A percentile compares a stretch with the other conserved stretches of the same genome.
Evolutionary conservation across 345 rosid species (phyloP).

Genomic region (Populus deltoides): DNA sequence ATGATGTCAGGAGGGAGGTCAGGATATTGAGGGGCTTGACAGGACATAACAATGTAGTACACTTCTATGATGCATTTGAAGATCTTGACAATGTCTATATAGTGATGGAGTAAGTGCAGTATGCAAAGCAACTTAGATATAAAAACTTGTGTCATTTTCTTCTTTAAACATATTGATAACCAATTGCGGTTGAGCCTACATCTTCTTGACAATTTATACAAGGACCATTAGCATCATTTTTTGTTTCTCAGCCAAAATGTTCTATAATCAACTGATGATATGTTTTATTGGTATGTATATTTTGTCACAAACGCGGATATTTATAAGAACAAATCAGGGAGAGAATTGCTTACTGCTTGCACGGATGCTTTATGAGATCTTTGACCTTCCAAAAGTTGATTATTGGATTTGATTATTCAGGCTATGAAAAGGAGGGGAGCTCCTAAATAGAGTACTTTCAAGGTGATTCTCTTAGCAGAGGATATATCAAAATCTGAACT

Average conservation of each 20-base stretch:
- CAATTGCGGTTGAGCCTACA: neutral
- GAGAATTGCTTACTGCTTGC: neutral
- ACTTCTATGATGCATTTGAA: constrained; percentile 88
- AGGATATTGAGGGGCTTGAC: constrained; percentile 76
- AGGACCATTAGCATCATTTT: neutral
- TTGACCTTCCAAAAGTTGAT: constrained; percentile 1
- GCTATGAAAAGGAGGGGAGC: constrained; percentile 98
- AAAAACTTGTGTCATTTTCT: neutral
- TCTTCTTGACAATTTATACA: neutral
- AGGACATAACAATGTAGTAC: constrained; percentile 82
- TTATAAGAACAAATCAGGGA: neutral
- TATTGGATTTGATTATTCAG: constrained; percentile 37
- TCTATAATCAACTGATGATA: neutral
- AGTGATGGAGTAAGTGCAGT: constrained; percentile 80
- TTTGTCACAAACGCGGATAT: neutral
- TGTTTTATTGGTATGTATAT: too few relatives aligned
- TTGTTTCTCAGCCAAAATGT: neutral
- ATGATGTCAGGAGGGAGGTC: constrained; percentile 98
- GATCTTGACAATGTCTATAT: constrained; percentile 79
- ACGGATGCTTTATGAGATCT: neutral
- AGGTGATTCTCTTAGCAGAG: constrained; percentile 44
- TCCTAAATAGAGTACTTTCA: constrained; percentile 90
- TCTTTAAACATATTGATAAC: neutral
- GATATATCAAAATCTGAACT: neutral
- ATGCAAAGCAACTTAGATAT: neutral